Conservation (phyloP, 352 stramenopile genomes). For the Globisporangium uncinulatum region DNA sequence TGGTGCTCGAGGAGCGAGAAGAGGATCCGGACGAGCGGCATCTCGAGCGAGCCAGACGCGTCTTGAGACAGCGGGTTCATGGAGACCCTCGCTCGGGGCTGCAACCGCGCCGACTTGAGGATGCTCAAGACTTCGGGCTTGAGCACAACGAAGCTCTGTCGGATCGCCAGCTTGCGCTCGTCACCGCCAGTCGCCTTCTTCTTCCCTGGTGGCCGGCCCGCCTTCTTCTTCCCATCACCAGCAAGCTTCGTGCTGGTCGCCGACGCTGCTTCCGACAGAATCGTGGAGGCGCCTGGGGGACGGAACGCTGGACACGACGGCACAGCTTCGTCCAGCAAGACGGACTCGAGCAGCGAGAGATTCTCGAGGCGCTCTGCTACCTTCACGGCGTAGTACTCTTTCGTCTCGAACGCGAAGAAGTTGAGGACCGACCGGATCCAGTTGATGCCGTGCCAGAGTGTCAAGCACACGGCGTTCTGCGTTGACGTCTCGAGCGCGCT, state of each 20-base stretch:
- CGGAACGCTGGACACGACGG: constrained; percentile 21
- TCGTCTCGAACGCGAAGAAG: constrained; percentile 35
- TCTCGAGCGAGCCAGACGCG: constrained; percentile 3
- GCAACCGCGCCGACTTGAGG: constrained; percentile 18
- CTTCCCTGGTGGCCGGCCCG: constrained; percentile 16
- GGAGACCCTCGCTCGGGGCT: not conserved
- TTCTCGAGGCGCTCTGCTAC: constrained; percentile 41
- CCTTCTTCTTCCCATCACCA: constrained; percentile 21
- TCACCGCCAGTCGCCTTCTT: constrained; percentile 7
- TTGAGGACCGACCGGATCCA: constrained; percentile 60
- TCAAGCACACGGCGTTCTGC: constrained; percentile 38
- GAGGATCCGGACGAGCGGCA: constrained; percentile 12
- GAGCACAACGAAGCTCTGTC: constrained; percentile 26
- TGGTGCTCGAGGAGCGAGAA: constrained; percentile 16
- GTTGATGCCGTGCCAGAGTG: constrained; percentile 53
- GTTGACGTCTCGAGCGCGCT: constrained; percentile 21
- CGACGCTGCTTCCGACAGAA: constrained; percentile 2
- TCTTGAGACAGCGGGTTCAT: constrained; percentile 8
- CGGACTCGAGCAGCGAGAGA: constrained; percentile 30
- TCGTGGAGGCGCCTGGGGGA: constrained; percentile 14
- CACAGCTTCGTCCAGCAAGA: constrained; percentile 31
- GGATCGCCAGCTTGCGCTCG: constrained; percentile 19
- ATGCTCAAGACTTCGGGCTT: constrained; percentile 29
- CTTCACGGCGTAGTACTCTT: constrained; percentile 24
- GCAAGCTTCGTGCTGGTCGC: constrained; percentile 1